Evolutionary conservation across 148 eudicot species (phyloP), one percentile per base, ranked within the genome.

Genomic region (Heliosperma pusillum): DNA sequence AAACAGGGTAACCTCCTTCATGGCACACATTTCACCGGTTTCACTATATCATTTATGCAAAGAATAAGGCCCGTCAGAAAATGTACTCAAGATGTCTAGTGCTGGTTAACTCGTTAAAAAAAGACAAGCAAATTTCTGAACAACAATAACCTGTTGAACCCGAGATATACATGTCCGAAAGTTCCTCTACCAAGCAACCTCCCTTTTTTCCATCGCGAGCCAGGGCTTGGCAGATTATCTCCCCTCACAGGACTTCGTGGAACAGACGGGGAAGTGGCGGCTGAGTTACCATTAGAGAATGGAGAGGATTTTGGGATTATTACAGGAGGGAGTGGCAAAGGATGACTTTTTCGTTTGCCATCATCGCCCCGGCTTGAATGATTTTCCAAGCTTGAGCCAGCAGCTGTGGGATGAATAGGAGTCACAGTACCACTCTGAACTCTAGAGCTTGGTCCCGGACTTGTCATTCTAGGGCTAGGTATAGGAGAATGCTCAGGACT

Each of bases 21-120:
- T 95, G 67, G 99, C 99, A 85, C 99, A 95, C 99, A 95, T 95
- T 84, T 95, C 96, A 58, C 99, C 99, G 36, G 87, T 92, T 74
- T 90, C 99, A 83, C 99, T 95, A 77, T 29, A 47, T 30, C 53
- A 78, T 73, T 61, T 26, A 74, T 22, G 56, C n/a, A 22, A 71
- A 74, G 74, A 68, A 47, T 4, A 5, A 26, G 66, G 16, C 1
- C 33, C 55, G 66, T 73, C 69, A 79, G 71, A 24, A 76, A 72
- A 22, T 19, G 25, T 70, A 24, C 55, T 62, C 70, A 66, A 65
- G 21, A 11, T 24, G 40, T 44, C 5, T 63, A 30, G 10, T 22
- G 4, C 52, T 40, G 52, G 19, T 36, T 22, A 26, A 40, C 44
- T n/a, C 17, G 16, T 70, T 27, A 16, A 76, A 77, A 77, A 42